Evolutionary conservation across 148 eudicot genomes (phyloP), one percentile per base, ranked within the genome.

Genomic region (Chenopodium quinoa): DNA sequence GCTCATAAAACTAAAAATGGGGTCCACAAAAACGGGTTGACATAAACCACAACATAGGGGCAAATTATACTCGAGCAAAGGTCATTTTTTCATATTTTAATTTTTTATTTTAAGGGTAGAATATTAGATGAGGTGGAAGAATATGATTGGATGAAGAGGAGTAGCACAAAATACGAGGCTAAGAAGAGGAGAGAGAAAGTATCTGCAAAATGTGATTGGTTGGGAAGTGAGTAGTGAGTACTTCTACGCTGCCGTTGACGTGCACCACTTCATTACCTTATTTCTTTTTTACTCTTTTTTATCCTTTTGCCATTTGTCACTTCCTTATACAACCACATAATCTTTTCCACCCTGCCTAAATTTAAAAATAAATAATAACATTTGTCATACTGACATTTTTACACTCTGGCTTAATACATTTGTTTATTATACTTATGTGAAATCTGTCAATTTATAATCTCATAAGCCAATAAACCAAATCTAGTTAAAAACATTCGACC

Each of bases 171-270:
- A 78, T 5, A 25, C 27, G 82, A 67, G 82, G 82, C 78, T 78
- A 73, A 16, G 14, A 56, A 70, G 40, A 73, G 25, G 78, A 74
- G 70, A 75, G 62, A 70, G 72, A 56, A 34, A 32, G 73, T 80
- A 77, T 72, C 62, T 68, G 80, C 34, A 75, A 31, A 62, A 47
- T 71, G 8, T 81, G 48, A 85, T 77, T 85, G 84, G 82, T 44
- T 72, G 19, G 60, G 67, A 77, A 84, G 78, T 81, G 52, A 19
- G 50, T 73, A 84, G 78, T 81, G 52, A 19, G 63, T 73, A 31
- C 80, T 31, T 74, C 9, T 72, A 74, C 64, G 83, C 31, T 76
- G 32, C 58, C 79, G 40, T 79, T 79, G 76, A 83, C 85, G 85
- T 79, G 79, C 63, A 44, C 64, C 71, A 16, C 4, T 72, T 65